phyloP scores from a whole-genome alignment of 257 asterid genomes.

The Lavandula angustifolia region DNA sequence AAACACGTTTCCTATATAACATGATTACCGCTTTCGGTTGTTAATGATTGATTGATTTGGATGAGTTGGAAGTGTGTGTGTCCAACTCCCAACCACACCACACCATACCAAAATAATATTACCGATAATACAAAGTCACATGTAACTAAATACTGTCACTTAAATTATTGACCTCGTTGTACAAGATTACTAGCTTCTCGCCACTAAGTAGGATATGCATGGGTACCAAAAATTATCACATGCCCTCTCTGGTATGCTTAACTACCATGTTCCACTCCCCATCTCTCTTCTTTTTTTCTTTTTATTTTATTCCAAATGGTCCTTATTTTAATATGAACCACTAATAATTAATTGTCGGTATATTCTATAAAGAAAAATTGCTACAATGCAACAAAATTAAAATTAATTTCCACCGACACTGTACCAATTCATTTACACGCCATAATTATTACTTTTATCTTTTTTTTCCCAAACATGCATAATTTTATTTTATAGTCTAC shows the following conservation, averaged over 20 bases:
- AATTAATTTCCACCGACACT: constrained; percentile 37
- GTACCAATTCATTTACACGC: constrained; percentile 6
- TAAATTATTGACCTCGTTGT: too few relatives aligned
- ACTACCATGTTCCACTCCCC: constrained; percentile 31
- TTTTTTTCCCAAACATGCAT: not conserved
- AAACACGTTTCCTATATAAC: too few relatives aligned
- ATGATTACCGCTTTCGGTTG: too few relatives aligned
- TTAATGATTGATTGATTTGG: constrained; percentile 21
- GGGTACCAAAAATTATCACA: constrained; percentile 26
- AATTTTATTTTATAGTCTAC: not conserved
- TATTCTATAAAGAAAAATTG: constrained; percentile 8
- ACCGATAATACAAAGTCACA: too few relatives aligned
- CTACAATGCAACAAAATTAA: not conserved
- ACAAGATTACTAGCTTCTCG: too few relatives aligned
- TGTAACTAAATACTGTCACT: too few relatives aligned
- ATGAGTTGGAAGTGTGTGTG: constrained; percentile 21
- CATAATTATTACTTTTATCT: not conserved
- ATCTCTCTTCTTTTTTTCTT: too few relatives aligned
- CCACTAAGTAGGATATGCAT: too few relatives aligned
- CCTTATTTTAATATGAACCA: not conserved
- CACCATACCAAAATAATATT: too few relatives aligned
- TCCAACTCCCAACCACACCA: constrained; percentile 24
- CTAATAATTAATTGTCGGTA: too few relatives aligned
- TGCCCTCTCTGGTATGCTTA: constrained; percentile 12
- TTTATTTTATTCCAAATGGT: not conserved